Conservation (phyloP, 805 yeast species). For the Sugiyamaella qingdaonensis region DNA sequence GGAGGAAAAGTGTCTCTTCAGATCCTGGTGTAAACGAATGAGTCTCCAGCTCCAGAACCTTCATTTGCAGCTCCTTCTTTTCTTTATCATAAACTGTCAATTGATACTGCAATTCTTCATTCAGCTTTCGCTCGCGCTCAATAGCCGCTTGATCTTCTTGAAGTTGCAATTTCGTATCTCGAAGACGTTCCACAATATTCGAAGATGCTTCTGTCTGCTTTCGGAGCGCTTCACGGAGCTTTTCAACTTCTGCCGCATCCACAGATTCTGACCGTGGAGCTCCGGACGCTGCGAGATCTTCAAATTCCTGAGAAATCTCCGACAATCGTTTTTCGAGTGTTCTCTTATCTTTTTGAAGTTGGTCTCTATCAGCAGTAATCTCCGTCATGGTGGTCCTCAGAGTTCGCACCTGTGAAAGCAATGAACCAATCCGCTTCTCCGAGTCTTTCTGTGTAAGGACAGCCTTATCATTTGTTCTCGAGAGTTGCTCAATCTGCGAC, state of each 20-base stretch:
- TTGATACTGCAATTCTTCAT: conserved; percentile 24
- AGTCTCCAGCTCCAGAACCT: conserved; percentile 26
- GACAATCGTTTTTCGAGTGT: conserved; percentile 43
- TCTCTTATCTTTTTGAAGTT: conserved; percentile 48
- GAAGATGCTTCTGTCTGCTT: conserved; percentile 20
- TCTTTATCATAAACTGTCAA: conserved; percentile 35
- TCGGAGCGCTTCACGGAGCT: conserved; percentile 14
- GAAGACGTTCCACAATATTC: conserved; percentile 15
- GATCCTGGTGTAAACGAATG: conserved; percentile 18
- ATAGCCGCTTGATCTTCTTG: conserved; percentile 28
- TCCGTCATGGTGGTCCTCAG: conserved; percentile 58
- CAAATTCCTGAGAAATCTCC: conserved; percentile 40
- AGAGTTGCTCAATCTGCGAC: conserved; percentile 31
- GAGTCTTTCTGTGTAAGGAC: conserved; percentile 43
- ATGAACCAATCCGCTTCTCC: conserved; percentile 41
- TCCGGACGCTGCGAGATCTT: conserved; percentile 31
- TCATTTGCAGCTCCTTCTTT: conserved; percentile 25
- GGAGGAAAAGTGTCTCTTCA: conserved; percentile 17
- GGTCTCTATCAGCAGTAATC: conserved; percentile 59
- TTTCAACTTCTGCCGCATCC: conserved; percentile 8
- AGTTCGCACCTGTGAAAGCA: conserved; percentile 50
- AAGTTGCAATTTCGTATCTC: conserved; percentile 34
- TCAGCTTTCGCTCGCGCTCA: conserved; percentile 22
- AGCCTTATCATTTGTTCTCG: conserved; percentile 41
- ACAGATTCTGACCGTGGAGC: background rate